phyloP scores from a whole-genome alignment of 1,139 yeast species.

The Candida mesenterica region DNA sequence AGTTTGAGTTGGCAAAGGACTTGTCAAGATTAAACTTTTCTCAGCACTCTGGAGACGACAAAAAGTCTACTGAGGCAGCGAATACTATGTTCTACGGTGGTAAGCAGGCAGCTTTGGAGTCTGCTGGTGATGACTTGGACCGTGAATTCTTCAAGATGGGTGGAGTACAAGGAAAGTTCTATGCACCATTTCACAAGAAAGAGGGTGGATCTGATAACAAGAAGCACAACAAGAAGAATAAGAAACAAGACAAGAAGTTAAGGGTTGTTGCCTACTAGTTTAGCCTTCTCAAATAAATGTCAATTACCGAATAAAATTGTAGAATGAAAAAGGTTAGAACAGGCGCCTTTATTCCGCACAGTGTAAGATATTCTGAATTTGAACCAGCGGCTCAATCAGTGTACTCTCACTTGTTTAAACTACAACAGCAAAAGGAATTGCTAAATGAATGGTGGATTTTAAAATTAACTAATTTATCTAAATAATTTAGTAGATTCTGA shows the following conservation, averaged over 20 bases:
- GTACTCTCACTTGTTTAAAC: no score
- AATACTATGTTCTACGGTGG: constrained; percentile 67
- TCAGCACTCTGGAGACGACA: constrained; percentile 55
- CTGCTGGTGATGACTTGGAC: constrained; percentile 79
- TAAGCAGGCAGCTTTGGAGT: constrained; percentile 73
- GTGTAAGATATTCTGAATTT: neutral
- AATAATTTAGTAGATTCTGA: constrained; percentile 88
- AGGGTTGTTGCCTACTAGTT: constrained; percentile 41
- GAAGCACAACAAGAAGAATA: constrained; percentile 79
- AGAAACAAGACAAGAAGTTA: constrained; percentile 55
- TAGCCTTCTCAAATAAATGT: neutral
- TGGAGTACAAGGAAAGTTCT: constrained; percentile 59
- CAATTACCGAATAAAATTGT: neutral
- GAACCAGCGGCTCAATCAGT: no score
- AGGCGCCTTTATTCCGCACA: neutral
- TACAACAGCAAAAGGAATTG: no score
- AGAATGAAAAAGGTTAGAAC: neutral
- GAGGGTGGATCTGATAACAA: constrained; percentile 36
- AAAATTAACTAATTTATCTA: constrained; percentile 8
- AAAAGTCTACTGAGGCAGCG: constrained; percentile 22
- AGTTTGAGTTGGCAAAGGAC: constrained; percentile 67
- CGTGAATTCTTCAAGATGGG: constrained; percentile 77
- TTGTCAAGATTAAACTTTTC: constrained; percentile 74
- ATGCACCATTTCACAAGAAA: constrained; percentile 71
- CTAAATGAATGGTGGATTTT: no score